Base-by-base conservation (phyloP, 768 basidiomycete species). In the Candolleomyces efflorescens region DNA sequence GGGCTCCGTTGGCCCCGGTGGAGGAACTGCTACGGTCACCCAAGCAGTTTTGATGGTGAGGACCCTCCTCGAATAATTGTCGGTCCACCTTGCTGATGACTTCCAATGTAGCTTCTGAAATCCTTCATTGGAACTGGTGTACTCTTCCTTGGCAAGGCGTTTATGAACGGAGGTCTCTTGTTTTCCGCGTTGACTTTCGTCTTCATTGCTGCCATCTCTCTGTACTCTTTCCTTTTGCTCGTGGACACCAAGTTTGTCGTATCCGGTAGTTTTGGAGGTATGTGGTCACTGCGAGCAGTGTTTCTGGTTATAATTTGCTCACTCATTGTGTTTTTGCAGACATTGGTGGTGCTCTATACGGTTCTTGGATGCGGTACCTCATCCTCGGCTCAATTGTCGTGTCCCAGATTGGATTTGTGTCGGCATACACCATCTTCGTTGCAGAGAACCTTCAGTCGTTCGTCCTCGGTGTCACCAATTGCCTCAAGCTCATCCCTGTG, bases 61-160 rank as follows among this genome's bases (percentile, higher is more conserved):
- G 68, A 43, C 24, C 22, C 11, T 36, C 48, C 9, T 27, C 9
- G 27, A 27, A 27, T 36, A 15, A 2, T 52, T 26, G 23, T 18
- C n/a, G 6, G 9, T 61, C 13, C 47, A 23, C 5, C 26, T 58
- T 32, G 3, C 59, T 48, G 58, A 48, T 49, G 52, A 58, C 24
- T 41, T 59, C 39, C n/a, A n/a, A n/a, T n/a, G 11, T 63, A 95
- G 92, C 73, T 98, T 55, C 74, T 97, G 58, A 98, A 98, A 73
- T 85, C 90, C 1, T 98, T 98, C 65, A 86, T 98, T 48, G 96
- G 96, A 20, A 98, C 96, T 13, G 96, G 96, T 15, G 89, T 99
- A 10, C 70, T 99, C 37, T 98, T 99, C 76, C 81, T 99, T 24
- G 97, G 94, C 53, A 96, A 92, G 75, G 97, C 87, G 89, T 99